Base-by-base conservation (phyloP, 805 yeast genomes). In the Pichia rugopelliculosa region DNA sequence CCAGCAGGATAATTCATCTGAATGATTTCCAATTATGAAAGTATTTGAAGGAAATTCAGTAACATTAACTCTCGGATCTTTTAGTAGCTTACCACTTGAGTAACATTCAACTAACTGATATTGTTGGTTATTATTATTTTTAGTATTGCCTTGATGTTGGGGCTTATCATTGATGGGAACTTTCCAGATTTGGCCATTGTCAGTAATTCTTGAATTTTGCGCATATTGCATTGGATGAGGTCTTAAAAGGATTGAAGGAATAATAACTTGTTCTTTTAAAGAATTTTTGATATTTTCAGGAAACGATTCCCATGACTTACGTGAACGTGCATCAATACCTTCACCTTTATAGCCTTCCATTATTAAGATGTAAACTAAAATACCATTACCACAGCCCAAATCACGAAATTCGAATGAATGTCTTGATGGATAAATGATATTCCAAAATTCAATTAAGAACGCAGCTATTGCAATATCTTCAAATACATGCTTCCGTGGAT, bases 381-480 rank as follows among this genome's bases (percentile, higher is more conserved):
- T 71, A 9, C 98, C 98, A 66, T 91, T 91, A 7, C 98, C 98
- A 68, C 98, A 91, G 0, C 98, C 98, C 46, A 91, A 64, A 67
- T 91, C 98, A 54, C 91, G 74, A 61, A 90, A 91, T 56, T 82
- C 82, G 56, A 84, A 80, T 4, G 67, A 67, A 5, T 60, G 56
- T 37, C 70, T 66, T 30, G 60, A 62, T 27, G 60, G 56, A 44
- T 66, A 72, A 40, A 76, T 72, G 41, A 73, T 69, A 8, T 65
- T 65, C 98, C 98, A 91, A 33, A 87, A 72, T 66, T 87, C 96
- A 24, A 91, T 86, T 51, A 91, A 70, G 56, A 91, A 91, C 0
- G 97, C 96, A 1, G 97, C 97, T 56, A 91, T 90, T 4, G 96
- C 95, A 45, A 91, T 77, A 62, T 91, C 98, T 69, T 91, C 98